Percentiles rank a stretch among this genome's conserved stretches.
phyloP scores from a whole-genome alignment of 805 yeast species.

The Myxozyma neotropica region DNA sequence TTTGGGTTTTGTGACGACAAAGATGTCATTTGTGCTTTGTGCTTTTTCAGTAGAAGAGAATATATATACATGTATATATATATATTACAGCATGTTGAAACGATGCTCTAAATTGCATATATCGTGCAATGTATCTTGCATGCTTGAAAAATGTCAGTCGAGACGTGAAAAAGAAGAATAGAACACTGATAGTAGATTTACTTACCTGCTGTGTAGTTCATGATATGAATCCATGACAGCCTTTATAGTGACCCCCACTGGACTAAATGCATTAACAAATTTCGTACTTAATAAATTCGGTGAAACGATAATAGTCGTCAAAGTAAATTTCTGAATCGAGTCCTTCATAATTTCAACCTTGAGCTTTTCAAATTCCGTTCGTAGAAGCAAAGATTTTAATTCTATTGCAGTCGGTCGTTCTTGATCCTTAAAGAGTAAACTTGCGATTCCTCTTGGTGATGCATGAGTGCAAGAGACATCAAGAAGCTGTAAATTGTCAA shows the following conservation, averaged over 20 bases:
- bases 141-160: neutral
- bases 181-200: too few species aligned
- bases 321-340: too few species aligned
- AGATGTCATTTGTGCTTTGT: too few species aligned
- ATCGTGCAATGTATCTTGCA: too few species aligned
- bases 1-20: too few species aligned
- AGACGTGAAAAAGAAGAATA: neutral
- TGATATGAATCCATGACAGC: neutral
- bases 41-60: too few species aligned
- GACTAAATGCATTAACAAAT: neutral
- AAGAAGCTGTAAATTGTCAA: conserved; percentile 3
- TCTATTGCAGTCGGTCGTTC: neutral
- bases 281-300: neutral
- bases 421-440: neutral
- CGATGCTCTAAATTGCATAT: too few species aligned
- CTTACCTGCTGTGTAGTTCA: neutral
- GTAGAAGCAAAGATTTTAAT: neutral
- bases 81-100: too few species aligned
- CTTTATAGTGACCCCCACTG: neutral
- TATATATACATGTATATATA: too few species aligned
- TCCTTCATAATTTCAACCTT: neutral
- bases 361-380: neutral
- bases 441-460: neutral
- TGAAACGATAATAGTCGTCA: neutral
- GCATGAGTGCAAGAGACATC: conserved; percentile 3